Conservation (phyloP, 805 yeast genomes). For the Torulaspora quercuum region DNA sequence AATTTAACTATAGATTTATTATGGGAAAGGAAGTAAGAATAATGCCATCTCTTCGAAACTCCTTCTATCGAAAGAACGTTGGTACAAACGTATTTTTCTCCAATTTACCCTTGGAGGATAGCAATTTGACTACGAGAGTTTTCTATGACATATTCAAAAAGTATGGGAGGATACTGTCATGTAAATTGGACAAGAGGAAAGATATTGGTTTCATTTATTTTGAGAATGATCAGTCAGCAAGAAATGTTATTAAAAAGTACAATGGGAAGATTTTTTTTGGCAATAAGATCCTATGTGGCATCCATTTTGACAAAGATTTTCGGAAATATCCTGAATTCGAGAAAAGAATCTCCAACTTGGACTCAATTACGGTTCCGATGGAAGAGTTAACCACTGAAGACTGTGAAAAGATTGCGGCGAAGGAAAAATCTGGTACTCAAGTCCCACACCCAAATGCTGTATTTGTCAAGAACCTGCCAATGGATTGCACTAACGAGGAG, state of each 20-base stretch:
- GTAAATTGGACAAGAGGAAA: slow-evolving; percentile 40
- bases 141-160: slow-evolving; percentile 50
- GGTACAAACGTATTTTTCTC: slow-evolving; percentile 53
- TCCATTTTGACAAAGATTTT: slow-evolving; percentile 40
- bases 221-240: slow-evolving; percentile 35
- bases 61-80: slow-evolving; percentile 39
- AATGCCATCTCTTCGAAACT: slow-evolving; percentile 52
- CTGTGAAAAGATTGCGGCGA: slow-evolving; percentile 5
- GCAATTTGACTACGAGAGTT: slow-evolving; percentile 39
- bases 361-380: slow-evolving; percentile 27
- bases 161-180: slow-evolving; percentile 46
- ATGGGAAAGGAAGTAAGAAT: slow-evolving; percentile 47
- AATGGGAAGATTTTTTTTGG: slow-evolving; percentile 36
- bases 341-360: slow-evolving; percentile 26
- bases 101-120: slow-evolving; percentile 39
- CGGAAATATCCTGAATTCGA: slow-evolving; percentile 36
- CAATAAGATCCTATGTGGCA: slow-evolving; percentile 37
- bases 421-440: slow-evolving; percentile 8
- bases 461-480: slow-evolving; percentile 37
- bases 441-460: slow-evolving; percentile 35
- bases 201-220: slow-evolving; percentile 43
- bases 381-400: slow-evolving; percentile 17
- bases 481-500: slow-evolving; percentile 30
- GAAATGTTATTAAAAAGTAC: slow-evolving; percentile 33
- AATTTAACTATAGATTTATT: slow-evolving; percentile 49